phyloP scores from a whole-genome alignment of 176 grass and related monocot species.

The Microstegium vimineum region DNA sequence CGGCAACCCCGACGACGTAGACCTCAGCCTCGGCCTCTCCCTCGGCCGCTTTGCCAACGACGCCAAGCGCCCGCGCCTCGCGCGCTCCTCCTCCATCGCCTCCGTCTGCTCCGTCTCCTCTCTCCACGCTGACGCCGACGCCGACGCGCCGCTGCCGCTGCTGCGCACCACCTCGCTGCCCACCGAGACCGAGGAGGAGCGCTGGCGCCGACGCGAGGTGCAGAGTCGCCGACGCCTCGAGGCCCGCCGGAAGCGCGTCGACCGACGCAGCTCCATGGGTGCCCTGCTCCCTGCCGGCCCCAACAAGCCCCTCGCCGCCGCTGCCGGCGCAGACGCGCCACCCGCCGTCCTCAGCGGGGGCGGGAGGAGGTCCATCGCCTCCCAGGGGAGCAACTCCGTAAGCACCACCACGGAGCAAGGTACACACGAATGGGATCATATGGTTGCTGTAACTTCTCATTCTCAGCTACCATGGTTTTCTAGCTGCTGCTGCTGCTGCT shows the following conservation, averaged over 20 bases:
- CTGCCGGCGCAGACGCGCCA: neutral
- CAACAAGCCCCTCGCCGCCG: slow-evolving; percentile 19
- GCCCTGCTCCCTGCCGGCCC: neutral
- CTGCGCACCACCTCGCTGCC: slow-evolving; percentile 79
- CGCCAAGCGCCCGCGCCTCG: slow-evolving; percentile 43
- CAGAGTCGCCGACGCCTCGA: slow-evolving; percentile 63
- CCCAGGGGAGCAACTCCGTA: slow-evolving; percentile 47
- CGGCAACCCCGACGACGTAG: slow-evolving; percentile 54
- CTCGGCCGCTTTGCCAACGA: slow-evolving; percentile 61
- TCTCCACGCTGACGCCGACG: neutral
- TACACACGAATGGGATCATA: neutral
- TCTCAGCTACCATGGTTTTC: neutral
- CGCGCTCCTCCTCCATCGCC: slow-evolving; percentile 72
- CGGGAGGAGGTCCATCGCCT: slow-evolving; percentile 31
- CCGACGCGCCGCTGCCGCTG: slow-evolving; percentile 39
- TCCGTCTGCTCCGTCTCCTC: slow-evolving; percentile 56
- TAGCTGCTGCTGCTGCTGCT: neutral
- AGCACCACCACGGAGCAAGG: slow-evolving; percentile 32
- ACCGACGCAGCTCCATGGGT: slow-evolving; percentile 63
- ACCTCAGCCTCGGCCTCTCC: slow-evolving; percentile 76
- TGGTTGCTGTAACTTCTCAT: neutral
- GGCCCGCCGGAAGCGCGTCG: slow-evolving; percentile 67
- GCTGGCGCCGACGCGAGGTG: slow-evolving; percentile 65
- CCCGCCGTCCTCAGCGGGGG: neutral
- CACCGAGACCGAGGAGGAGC: slow-evolving; percentile 67